Evolutionary conservation across 768 basidiomycete genomes (phyloP).

Genomic region (Fibroporia radiculosa): DNA sequence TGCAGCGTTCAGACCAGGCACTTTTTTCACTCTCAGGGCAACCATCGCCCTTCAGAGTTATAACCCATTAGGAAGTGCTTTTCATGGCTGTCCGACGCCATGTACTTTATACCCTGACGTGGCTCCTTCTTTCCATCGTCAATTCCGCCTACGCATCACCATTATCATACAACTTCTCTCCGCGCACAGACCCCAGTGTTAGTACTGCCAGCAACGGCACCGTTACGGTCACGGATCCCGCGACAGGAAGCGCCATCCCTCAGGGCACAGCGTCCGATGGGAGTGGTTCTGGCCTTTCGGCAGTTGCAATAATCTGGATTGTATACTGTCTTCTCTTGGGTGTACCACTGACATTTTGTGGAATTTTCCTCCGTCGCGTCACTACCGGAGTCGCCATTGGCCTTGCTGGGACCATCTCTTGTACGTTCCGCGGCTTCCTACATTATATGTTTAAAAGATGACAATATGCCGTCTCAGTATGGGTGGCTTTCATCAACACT

Average conservation of each 20-base stretch:
- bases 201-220: constrained; percentile 25
- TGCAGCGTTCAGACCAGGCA: neutral
- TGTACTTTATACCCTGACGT: constrained; percentile 10
- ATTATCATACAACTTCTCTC: neutral
- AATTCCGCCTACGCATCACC: constrained; percentile 7
- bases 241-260: constrained; percentile 33
- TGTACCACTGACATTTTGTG: constrained; percentile 44
- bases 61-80: constrained; percentile 2
- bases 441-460: constrained; percentile 24
- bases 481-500: constrained; percentile 57
- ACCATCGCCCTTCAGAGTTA: constrained; percentile 1
- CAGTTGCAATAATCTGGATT: constrained; percentile 52
- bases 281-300: constrained; percentile 37
- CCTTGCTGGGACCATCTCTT: constrained; percentile 36
- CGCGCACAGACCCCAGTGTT: constrained; percentile 7
- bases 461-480: constrained; percentile 31
- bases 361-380: constrained; percentile 48
- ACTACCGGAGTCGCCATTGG: constrained; percentile 51
- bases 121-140: constrained; percentile 7
- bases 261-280: constrained; percentile 58
- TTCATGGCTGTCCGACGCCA: constrained; percentile 14
- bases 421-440: constrained; percentile 10
- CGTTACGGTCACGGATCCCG: constrained; percentile 34
- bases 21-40: neutral
- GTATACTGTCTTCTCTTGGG: constrained; percentile 45